Evolutionary conservation across 768 basidiomycete genomes (phyloP).

Genomic region (Boletus pseudopeckii): DNA sequence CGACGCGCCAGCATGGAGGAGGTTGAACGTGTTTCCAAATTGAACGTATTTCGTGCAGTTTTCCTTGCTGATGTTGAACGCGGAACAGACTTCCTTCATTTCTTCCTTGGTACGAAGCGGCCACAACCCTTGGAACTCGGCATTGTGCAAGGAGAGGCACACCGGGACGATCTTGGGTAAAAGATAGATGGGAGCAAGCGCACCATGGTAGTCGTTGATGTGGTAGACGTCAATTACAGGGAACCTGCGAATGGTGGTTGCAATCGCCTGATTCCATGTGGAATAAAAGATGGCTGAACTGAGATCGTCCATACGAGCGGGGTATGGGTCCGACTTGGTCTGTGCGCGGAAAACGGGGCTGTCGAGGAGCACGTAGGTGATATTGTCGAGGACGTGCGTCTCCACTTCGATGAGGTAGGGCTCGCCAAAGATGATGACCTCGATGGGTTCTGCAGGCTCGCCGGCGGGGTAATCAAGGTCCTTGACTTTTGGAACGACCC

Average conservation of each 20-base stretch:
- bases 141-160: conserved; percentile 92
- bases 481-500: conserved; percentile 94
- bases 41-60: conserved; percentile 96
- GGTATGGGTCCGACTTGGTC: conserved; percentile 94
- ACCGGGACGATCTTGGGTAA: conserved; percentile 87
- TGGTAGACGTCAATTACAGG: conserved; percentile 93
- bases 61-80: conserved; percentile 96
- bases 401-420: conserved; percentile 95
- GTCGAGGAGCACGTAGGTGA: conserved; percentile 92
- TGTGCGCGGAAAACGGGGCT: conserved; percentile 96
- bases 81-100: conserved; percentile 97
- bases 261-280: conserved; percentile 97
- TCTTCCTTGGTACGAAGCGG: conserved; percentile 95
- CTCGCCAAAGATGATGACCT: conserved; percentile 95
- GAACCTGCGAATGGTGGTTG: conserved; percentile 80
- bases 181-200: conserved; percentile 86
- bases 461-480: conserved; percentile 91
- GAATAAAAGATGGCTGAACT: conserved; percentile 97
- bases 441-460: conserved; percentile 89
- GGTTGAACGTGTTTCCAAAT: conserved; percentile 96
- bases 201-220: conserved; percentile 93
- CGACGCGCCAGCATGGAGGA: conserved; percentile 89
- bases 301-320: conserved; percentile 95
- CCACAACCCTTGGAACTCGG: conserved; percentile 97
- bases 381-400: conserved; percentile 89